phyloP scores from a whole-genome alignment of 305 asterid species.

The Monarda citriodora region DNA sequence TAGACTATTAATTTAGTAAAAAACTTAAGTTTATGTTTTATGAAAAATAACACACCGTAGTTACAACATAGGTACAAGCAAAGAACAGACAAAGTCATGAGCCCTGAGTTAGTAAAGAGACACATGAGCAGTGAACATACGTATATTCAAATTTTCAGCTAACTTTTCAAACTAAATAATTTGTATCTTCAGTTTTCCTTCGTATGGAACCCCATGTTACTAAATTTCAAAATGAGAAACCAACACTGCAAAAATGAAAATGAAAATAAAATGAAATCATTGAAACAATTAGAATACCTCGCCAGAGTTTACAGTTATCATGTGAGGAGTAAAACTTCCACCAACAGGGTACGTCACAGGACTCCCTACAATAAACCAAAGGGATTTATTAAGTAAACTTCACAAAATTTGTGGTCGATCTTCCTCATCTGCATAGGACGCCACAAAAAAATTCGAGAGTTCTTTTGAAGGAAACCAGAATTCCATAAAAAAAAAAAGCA shows the following conservation, averaged over 20 bases:
- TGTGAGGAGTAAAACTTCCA: slow-evolving; percentile 83
- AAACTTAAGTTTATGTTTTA: neutral
- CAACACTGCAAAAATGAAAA: neutral
- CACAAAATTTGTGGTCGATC: neutral
- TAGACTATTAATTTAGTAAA: neutral
- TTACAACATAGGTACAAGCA: neutral
- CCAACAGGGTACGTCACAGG: slow-evolving; percentile 45
- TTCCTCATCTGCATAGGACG: neutral
- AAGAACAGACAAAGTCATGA: neutral
- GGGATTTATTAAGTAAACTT: slow-evolving; percentile 16
- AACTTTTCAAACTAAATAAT: slow-evolving; percentile 1
- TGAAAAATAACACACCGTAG: neutral
- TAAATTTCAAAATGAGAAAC: neutral
- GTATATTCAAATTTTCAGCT: neutral
- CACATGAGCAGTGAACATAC: neutral
- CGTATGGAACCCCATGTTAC: neutral
- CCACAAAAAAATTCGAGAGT: too few relatives aligned
- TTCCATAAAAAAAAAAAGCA: slow-evolving; percentile 1
- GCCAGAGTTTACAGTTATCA: slow-evolving; percentile 83
- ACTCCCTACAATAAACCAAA: slow-evolving; percentile 44
- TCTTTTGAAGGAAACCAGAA: neutral
- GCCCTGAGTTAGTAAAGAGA: neutral
- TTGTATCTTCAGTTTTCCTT: neutral
- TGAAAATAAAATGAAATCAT: neutral
- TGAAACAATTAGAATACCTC: slow-evolving; percentile 54